Percentiles rank a stretch among this genome's conserved stretches.
Conservation (phyloP, 768 basidiomycete genomes). For the Mycena amicta region DNA sequence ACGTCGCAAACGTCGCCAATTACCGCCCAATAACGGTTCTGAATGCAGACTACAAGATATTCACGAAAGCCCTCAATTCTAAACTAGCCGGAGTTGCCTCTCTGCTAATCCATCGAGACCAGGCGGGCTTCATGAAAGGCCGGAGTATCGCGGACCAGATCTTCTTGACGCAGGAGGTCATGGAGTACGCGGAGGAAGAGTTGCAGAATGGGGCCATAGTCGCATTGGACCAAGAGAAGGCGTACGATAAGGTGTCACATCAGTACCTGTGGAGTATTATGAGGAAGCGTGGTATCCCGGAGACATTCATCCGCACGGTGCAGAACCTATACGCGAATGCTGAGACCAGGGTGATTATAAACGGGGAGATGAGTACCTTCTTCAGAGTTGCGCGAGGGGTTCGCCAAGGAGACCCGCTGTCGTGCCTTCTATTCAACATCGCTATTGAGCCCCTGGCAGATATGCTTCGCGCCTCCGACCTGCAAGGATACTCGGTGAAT, state of each 20-base stretch:
- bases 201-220: constrained; percentile 14
- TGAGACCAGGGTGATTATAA: constrained; percentile 12
- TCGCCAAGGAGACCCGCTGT: constrained; percentile 40
- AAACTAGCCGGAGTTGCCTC: constrained; percentile 3
- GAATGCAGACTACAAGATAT: constrained; percentile 21
- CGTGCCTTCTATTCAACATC: constrained; percentile 41
- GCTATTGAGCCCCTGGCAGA: constrained; percentile 43
- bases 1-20: constrained; percentile 16
- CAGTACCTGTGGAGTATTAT: constrained; percentile 12
- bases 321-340: constrained; percentile 22
- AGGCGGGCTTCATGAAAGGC: constrained; percentile 28
- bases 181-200: constrained; percentile 4
- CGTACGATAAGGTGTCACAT: constrained; percentile 12
- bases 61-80: constrained; percentile 8
- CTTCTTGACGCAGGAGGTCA: constrained; percentile 17
- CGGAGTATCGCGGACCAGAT: constrained; percentile 26
- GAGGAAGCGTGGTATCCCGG: background rate
- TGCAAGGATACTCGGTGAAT: constrained; percentile 29
- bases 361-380: constrained; percentile 18
- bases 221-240: background rate
- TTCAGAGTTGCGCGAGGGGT: constrained; percentile 19
- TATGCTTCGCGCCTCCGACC: constrained; percentile 30
- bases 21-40: constrained; percentile 27
- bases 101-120: constrained; percentile 1
- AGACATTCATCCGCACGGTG: constrained; percentile 17